Conservation (phyloP, 2,329 filamentous ascomycete genomes). For the Fulvia fulva region DNA sequence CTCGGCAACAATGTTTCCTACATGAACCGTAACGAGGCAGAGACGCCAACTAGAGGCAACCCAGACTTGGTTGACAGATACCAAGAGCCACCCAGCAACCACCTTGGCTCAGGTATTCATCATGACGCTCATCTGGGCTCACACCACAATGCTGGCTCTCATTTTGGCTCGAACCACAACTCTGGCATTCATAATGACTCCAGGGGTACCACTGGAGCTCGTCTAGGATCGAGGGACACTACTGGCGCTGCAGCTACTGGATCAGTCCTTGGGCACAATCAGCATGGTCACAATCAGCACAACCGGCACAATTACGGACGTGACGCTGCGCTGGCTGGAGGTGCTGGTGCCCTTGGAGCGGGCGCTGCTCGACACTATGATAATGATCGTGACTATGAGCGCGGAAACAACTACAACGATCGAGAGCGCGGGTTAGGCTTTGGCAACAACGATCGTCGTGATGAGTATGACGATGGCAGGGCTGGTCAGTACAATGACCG, state of each 20-base stretch:
- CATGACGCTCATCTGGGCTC: neutral
- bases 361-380: neutral
- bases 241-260: neutral
- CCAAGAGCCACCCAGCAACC: neutral
- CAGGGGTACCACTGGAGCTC: neutral
- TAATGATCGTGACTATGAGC: neutral
- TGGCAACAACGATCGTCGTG: neutral
- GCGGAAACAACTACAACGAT: neutral
- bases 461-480: neutral
- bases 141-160: neutral
- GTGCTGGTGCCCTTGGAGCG: slow-evolving; percentile 1
- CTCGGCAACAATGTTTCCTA: slow-evolving; percentile 6
- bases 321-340: slow-evolving; percentile 30
- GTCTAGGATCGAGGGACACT: neutral
- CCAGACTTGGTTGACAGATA: neutral
- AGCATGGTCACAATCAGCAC: neutral
- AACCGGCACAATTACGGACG: slow-evolving; percentile 30
- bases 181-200: neutral
- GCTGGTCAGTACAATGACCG: neutral
- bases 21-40: slow-evolving; percentile 1
- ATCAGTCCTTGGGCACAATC: neutral
- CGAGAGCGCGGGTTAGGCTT: neutral
- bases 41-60: neutral
- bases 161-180: neutral
- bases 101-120: neutral